Percentiles rank a stretch among this genome's conserved stretches.
Evolutionary conservation across 768 basidiomycete genomes (phyloP).

Genomic region (Tephrocybe sp.): DNA sequence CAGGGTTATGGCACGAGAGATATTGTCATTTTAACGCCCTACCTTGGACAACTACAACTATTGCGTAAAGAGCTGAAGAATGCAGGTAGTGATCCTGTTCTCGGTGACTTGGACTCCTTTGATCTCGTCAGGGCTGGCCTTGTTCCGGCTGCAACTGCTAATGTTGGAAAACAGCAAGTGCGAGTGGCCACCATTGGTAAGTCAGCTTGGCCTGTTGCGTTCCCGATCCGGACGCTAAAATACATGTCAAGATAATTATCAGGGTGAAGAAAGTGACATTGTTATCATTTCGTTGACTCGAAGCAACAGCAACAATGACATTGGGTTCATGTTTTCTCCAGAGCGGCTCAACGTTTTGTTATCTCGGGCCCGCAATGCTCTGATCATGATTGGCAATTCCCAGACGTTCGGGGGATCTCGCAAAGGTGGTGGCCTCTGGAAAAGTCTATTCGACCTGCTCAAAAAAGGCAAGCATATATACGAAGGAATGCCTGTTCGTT

Average conservation of each 20-base stretch:
- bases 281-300: constrained; percentile 60
- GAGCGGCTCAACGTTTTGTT: constrained; percentile 71
- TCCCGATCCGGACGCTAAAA: not conserved
- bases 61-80: constrained; percentile 43
- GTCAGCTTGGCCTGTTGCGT: constrained; percentile 7
- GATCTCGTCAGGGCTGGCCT: constrained; percentile 61
- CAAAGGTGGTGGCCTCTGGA: constrained; percentile 53
- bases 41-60: constrained; percentile 60
- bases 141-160: constrained; percentile 35
- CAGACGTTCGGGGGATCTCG: constrained; percentile 53
- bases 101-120: constrained; percentile 59
- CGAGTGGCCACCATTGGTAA: constrained; percentile 66
- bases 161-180: constrained; percentile 41
- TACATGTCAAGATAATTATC: constrained; percentile 60
- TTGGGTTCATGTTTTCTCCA: constrained; percentile 70
- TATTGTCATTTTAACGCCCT: constrained; percentile 67
- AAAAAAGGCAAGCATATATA: constrained; percentile 43
- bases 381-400: constrained; percentile 66
- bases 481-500: constrained; percentile 57
- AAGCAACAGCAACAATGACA: constrained; percentile 52
- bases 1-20: constrained; percentile 64
- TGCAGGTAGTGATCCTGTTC: constrained; percentile 49
- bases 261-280: constrained; percentile 73
- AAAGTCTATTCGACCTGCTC: constrained; percentile 43
- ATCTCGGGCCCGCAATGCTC: constrained; percentile 62